A percentile compares a stretch with the other conserved stretches of the same genome.
Evolutionary conservation across 2,329 filamentous ascomycete genomes (phyloP).

Genomic region (Fusarium verrucosum): DNA sequence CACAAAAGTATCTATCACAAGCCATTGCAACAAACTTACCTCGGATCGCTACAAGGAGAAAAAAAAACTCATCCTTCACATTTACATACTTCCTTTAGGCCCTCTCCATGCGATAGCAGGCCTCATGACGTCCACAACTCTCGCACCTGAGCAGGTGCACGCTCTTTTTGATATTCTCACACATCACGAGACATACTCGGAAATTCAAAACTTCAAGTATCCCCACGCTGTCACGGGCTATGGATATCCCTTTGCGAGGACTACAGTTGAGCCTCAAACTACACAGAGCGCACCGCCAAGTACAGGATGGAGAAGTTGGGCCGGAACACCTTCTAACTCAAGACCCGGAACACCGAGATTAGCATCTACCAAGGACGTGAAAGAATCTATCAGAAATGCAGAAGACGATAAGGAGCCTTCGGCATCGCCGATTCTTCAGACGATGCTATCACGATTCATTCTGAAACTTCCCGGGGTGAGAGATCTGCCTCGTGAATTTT

Average conservation of each 20-base stretch:
- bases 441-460: conserved; percentile 71
- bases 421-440: conserved; percentile 73
- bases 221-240: conserved; percentile 71
- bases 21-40: no score
- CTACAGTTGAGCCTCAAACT: conserved; percentile 26
- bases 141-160: conserved; percentile 55
- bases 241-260: conserved; percentile 71
- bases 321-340: conserved; percentile 39
- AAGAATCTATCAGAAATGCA: conserved; percentile 13
- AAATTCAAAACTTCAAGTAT: conserved; percentile 77
- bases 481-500: conserved; percentile 71
- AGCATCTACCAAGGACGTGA: conserved; percentile 28
- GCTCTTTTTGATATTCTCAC: conserved; percentile 69
- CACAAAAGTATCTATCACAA: no score
- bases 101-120: conserved; percentile 20
- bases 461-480: conserved; percentile 72
- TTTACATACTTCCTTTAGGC: neutral
- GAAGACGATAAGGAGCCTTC: conserved; percentile 49
- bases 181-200: conserved; percentile 68
- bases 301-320: conserved; percentile 32
- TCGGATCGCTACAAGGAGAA: neutral
- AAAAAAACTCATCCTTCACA: neutral
- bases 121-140: conserved; percentile 40
- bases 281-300: conserved; percentile 19
- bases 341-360: conserved; percentile 43